These are phyloP conservation scores for Sporothrix brunneoviolacea DNA, from an alignment of 2,329 filamentous ascomycete species.

Conservation along the genomic window DNA sequence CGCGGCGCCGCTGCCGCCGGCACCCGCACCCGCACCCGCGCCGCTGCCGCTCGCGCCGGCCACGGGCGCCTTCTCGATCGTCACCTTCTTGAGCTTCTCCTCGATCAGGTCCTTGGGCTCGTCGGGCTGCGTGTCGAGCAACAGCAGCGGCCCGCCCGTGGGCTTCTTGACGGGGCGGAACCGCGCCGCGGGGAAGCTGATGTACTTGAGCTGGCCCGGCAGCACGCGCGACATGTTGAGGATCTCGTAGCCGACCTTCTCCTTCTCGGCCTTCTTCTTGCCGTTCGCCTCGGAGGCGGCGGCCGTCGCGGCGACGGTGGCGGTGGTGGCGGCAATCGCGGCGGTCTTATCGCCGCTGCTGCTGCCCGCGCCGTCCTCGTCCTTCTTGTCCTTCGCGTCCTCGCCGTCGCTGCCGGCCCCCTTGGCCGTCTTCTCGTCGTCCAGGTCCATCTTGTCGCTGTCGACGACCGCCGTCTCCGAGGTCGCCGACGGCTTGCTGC, in stretches of 20 bases:
- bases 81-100: constrained; percentile 82
- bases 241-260: constrained; percentile 93
- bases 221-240: constrained; percentile 96
- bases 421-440: constrained; percentile 53
- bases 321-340: no score
- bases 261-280: constrained; percentile 91
- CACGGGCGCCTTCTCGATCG: constrained; percentile 55
- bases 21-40: constrained; percentile 18
- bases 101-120: constrained; percentile 78
- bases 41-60: constrained; percentile 28
- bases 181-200: constrained; percentile 82
- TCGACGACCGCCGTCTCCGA: constrained; percentile 28
- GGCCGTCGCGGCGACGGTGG: no score
- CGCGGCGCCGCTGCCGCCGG: background rate
- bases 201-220: constrained; percentile 87
- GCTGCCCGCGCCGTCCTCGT: constrained; percentile 54
- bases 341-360: no score
- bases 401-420: constrained; percentile 53
- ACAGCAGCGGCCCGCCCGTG: constrained; percentile 87
- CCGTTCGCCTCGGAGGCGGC: constrained; percentile 44
- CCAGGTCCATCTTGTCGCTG: constrained; percentile 83
- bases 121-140: constrained; percentile 73
- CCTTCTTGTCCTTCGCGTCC: constrained; percentile 84
- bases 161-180: constrained; percentile 92
- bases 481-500: no score